These are phyloP conservation scores for Mortierella sp. DNA, from an alignment of 371 early-diverging fungal species.

Conservation along the genomic window DNA sequence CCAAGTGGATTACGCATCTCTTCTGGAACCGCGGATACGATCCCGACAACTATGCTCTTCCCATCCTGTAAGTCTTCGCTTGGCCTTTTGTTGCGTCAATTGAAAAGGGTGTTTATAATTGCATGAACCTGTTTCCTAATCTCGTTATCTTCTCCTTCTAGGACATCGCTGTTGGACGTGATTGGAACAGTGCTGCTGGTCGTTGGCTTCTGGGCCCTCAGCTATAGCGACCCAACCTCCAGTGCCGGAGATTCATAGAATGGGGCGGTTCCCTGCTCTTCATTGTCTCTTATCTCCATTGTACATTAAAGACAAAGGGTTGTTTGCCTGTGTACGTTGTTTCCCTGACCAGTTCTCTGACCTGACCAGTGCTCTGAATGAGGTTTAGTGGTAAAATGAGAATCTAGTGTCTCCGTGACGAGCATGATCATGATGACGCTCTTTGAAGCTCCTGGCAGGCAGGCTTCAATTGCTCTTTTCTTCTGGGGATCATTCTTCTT, in stretches of 20 bases:
- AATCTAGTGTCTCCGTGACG: neutral
- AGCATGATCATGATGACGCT: neutral
- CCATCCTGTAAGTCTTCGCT: conserved; percentile 65
- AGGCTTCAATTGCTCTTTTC: neutral
- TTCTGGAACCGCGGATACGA: conserved; percentile 83
- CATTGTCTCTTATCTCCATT: neutral
- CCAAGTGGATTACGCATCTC: conserved; percentile 66
- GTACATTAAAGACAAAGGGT: neutral
- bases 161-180: conserved; percentile 71
- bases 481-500: neutral
- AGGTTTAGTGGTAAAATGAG: neutral
- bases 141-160: conserved; percentile 30
- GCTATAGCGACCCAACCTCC: neutral
- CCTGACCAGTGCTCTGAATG: neutral
- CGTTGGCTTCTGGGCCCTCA: conserved; percentile 58
- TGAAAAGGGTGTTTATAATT: neutral
- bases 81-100: neutral
- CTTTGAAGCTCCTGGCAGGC: neutral
- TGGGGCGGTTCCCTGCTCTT: neutral
- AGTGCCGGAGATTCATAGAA: neutral
- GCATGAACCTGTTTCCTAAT: neutral
- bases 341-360: neutral
- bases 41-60: conserved; percentile 89
- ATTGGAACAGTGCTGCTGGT: conserved; percentile 69
- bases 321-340: neutral